phyloP scores from a whole-genome alignment of 1,139 yeast genomes.

The Meyerozyma carpophila region DNA sequence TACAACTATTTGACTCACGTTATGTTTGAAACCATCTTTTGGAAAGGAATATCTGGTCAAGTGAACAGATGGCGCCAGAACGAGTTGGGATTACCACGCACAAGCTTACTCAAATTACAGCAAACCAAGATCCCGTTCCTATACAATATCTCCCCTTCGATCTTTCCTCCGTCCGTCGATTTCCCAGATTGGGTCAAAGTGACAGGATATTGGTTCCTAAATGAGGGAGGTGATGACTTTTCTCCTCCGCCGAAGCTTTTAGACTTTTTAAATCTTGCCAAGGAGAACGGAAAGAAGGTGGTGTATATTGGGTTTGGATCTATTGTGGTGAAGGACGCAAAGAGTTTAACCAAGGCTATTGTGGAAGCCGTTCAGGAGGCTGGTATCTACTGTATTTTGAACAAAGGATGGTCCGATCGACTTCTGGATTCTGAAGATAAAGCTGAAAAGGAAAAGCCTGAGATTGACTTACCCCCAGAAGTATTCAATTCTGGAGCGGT shows the following conservation, averaged over 20 bases:
- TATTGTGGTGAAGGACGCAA: constrained; percentile 82
- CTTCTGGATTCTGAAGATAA: constrained; percentile 30
- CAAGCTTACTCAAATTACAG: constrained; percentile 64
- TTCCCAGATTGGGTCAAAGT: constrained; percentile 92
- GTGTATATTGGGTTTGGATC: constrained; percentile 96
- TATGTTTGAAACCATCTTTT: constrained; percentile 84
- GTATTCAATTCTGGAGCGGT: constrained; percentile 65
- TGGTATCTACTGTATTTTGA: constrained; percentile 79
- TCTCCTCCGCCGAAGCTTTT: constrained; percentile 58
- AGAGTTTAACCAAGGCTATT: constrained; percentile 69
- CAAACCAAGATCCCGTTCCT: constrained; percentile 82
- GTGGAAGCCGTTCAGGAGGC: constrained; percentile 73
- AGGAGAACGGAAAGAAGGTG: constrained; percentile 54
- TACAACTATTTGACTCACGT: constrained; percentile 90
- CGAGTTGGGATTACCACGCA: constrained; percentile 57
- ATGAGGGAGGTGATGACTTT: constrained; percentile 61
- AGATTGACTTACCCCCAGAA: constrained; percentile 60
- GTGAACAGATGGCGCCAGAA: constrained; percentile 83
- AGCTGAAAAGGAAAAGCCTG: constrained; percentile 24
- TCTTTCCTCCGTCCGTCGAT: constrained; percentile 89
- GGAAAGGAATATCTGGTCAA: constrained; percentile 91
- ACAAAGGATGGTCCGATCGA: constrained; percentile 94
- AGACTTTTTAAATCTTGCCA: constrained; percentile 61
- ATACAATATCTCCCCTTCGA: constrained; percentile 81
- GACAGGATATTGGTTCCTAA: constrained; percentile 93